A percentile compares a stretch with the other conserved stretches of the same genome.
Conservation (phyloP, 441 rosid species). For the Eruca vesicaria region DNA sequence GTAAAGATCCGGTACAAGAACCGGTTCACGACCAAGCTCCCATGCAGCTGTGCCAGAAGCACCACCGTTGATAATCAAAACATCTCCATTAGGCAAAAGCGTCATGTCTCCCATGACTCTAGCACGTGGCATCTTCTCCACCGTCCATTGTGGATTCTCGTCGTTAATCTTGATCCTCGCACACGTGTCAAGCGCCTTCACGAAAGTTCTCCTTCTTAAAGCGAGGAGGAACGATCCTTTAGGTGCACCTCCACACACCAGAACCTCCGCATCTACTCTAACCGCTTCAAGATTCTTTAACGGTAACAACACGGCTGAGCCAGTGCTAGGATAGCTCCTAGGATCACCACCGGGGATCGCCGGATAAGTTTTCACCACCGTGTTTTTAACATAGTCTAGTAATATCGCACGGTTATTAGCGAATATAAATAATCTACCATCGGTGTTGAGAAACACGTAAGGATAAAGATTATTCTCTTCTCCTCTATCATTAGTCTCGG, state of each 20-base stretch:
- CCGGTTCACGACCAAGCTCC: conserved; percentile 51
- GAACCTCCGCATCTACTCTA: conserved; percentile 38
- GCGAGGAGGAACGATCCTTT: conserved; percentile 39
- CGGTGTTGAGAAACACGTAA: conserved; percentile 42
- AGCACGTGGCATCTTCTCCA: conserved; percentile 53
- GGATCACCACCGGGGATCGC: conserved; percentile 51
- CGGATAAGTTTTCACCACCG: conserved; percentile 47
- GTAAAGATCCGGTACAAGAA: conserved; percentile 47
- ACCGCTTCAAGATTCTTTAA: conserved; percentile 33
- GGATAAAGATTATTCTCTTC: conserved; percentile 58
- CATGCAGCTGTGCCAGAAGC: conserved; percentile 49
- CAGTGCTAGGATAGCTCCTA: conserved; percentile 53
- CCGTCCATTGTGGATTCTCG: conserved; percentile 47
- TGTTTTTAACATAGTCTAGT: conserved; percentile 40
- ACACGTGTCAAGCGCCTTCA: conserved; percentile 45
- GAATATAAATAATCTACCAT: conserved; percentile 52
- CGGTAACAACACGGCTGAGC: conserved; percentile 56
- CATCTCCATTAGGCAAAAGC: conserved; percentile 49
- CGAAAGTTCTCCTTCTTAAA: conserved; percentile 9
- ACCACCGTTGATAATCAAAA: conserved; percentile 50
- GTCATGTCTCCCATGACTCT: conserved; percentile 64
- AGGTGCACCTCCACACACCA: conserved; percentile 62
- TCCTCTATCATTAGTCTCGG: conserved; percentile 40
- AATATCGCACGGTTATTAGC: conserved; percentile 59
- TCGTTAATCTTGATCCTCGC: conserved; percentile 51